A percentile compares a stretch with the other conserved stretches of the same genome.
These are phyloP conservation scores for Pelomyxa schiedti DNA, from an alignment of 78 protist genomes.

Conservation along the genomic window DNA sequence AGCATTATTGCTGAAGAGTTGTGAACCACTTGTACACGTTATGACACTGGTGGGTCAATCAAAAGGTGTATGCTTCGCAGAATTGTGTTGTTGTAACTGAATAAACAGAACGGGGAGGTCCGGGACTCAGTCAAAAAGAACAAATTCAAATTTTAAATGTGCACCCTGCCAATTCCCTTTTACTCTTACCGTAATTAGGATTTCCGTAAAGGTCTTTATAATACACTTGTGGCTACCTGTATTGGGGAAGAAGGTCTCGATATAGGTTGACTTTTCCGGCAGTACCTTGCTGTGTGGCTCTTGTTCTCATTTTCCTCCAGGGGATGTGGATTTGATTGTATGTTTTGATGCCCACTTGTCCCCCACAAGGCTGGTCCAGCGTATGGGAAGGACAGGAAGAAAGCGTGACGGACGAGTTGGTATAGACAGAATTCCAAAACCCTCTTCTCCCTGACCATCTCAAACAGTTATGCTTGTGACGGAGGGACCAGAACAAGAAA, in stretches of 20 bases:
- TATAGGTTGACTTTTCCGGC: too few species aligned
- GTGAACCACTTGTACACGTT: background rate
- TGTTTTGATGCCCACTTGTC: constrained; percentile 67
- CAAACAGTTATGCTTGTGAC: too few species aligned
- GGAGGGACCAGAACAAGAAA: too few species aligned
- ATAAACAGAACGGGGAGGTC: background rate
- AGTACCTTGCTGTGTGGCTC: background rate
- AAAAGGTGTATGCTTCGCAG: background rate
- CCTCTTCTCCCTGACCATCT: too few species aligned
- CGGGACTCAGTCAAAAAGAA: constrained; percentile 26
- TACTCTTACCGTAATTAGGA: background rate
- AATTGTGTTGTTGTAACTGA: constrained; percentile 3
- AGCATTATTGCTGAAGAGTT: too few species aligned
- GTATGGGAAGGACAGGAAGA: constrained; percentile 94
- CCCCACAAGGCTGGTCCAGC: constrained; percentile 68
- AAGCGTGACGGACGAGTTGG: constrained; percentile 40
- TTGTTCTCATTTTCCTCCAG: background rate
- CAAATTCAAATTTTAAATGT: background rate
- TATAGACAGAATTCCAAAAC: background rate
- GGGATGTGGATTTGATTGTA: constrained; percentile 84
- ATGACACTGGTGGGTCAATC: too few species aligned
- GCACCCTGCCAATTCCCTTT: background rate
- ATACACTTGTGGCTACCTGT: constrained; percentile 80
- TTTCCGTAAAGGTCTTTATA: constrained; percentile 62
- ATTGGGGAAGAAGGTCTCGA: constrained; percentile 89